Percentiles rank a stretch among this genome's conserved stretches.
Evolutionary conservation across 2,329 filamentous ascomycete species (phyloP).

Genomic region (Diaporthe sp.): DNA sequence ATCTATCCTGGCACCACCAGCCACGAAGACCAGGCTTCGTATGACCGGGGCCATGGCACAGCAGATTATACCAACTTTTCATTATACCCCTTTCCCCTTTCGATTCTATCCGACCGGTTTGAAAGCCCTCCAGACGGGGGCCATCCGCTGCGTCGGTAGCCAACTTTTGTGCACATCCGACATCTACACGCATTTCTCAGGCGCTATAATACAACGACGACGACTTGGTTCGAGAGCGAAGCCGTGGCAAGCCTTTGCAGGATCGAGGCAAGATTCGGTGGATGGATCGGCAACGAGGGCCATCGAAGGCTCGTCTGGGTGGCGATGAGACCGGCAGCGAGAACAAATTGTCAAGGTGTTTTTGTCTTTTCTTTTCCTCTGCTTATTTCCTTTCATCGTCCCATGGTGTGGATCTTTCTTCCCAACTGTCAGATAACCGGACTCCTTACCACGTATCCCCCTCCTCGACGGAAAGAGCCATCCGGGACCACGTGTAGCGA

Average conservation of each 20-base stretch:
- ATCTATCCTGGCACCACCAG: constrained; percentile 22
- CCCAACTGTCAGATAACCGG: not conserved
- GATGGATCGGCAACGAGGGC: not conserved
- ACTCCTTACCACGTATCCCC: constrained; percentile 11
- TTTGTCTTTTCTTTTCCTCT: not conserved
- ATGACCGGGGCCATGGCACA: not conserved
- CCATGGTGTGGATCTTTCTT: not conserved
- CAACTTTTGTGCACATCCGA: not conserved
- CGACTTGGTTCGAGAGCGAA: not conserved
- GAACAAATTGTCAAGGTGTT: not conserved
- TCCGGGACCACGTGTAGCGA: constrained; percentile 15
- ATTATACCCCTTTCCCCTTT: constrained; percentile 18
- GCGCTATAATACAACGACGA: constrained; percentile 18
- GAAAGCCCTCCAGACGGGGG: not conserved
- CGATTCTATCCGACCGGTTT: not conserved
- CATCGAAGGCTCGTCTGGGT: not conserved
- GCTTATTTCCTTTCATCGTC: not conserved
- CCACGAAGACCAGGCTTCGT: not conserved
- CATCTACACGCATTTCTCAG: constrained; percentile 19
- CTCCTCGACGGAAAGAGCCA: not conserved
- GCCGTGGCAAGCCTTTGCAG: not conserved
- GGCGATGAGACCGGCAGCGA: not conserved
- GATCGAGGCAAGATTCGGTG: not conserved
- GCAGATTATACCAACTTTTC: not conserved
- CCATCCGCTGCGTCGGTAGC: not conserved